Percentiles rank a stretch among this genome's conserved stretches.
These are phyloP conservation scores for Pleurotus platypus DNA, from an alignment of 768 basidiomycete genomes.

Conservation along the genomic window DNA sequence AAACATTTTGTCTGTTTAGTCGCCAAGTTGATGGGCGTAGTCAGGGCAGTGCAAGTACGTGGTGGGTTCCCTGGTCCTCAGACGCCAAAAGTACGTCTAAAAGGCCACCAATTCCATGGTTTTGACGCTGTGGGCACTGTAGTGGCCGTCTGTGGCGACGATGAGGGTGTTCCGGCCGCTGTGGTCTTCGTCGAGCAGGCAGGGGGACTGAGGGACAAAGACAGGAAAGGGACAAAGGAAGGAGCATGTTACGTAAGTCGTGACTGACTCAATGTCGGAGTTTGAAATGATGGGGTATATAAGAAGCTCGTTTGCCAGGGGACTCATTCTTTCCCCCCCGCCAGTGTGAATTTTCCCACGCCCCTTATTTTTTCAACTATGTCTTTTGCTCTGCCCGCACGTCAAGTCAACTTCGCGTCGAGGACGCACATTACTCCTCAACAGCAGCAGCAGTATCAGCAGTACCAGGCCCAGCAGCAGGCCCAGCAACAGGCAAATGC, in stretches of 20 bases:
- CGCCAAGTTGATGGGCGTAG: slow-evolving; percentile 4
- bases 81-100: not conserved
- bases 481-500: slow-evolving; percentile 39
- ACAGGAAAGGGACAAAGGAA: slow-evolving; percentile 25
- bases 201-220: not conserved
- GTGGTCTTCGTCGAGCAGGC: not conserved
- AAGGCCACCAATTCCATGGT: not conserved
- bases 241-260: slow-evolving; percentile 39
- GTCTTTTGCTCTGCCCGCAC: slow-evolving; percentile 71
- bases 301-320: slow-evolving; percentile 27
- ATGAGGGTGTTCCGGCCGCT: not conserved
- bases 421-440: slow-evolving; percentile 48
- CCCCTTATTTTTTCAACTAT: slow-evolving; percentile 31
- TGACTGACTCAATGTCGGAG: slow-evolving; percentile 40
- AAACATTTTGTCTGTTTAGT: slow-evolving; percentile 8
- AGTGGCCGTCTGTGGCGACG: not conserved
- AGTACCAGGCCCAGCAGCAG: slow-evolving; percentile 28
- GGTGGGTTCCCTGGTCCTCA: not conserved
- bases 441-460: slow-evolving; percentile 37
- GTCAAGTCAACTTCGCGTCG: slow-evolving; percentile 69
- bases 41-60: slow-evolving; percentile 4
- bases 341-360: slow-evolving; percentile 37
- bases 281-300: slow-evolving; percentile 45
- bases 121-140: not conserved
- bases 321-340: slow-evolving; percentile 28